Evolutionary conservation across 1,284 basidiomycete species (phyloP), one percentile per base, ranked within the genome.

Genomic region (Microstroma glucosiphilum): DNA sequence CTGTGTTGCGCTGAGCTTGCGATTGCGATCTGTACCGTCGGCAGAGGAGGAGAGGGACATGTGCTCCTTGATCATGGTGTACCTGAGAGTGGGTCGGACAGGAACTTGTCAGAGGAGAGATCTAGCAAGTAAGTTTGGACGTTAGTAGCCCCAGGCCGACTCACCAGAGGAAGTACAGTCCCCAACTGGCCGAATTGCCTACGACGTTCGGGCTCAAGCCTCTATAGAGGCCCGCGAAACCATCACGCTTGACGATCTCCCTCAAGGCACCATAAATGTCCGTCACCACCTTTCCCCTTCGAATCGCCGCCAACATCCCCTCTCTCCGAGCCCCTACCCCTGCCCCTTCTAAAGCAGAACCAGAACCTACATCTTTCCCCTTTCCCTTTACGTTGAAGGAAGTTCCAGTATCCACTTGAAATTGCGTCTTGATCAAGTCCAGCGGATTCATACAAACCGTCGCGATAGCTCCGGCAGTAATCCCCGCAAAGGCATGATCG

Each of bases 391-490:
- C 8, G 9, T 51, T 15, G 17, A 19, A 54, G 51, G 25, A 13
- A 54, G 51, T 3, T 13, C 56, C 40, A 17, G 66, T 62, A 57
- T 60, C 72, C 48, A 85, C 91, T 81, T 98, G 94, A 65, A 94
- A 88, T 75, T 92, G 89, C 77, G 96, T 86, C 82, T 98, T 98
- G 81, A 98, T 85, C 6, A 98, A 85, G 81, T 99, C 96, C 48
- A 99, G 85, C 4, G 96, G 96, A 80, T 98, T 93, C 91, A 98
- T 96, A 80, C 91, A 92, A 43, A 97, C 83, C 56, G 93, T 93
- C 26, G 92, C 90, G 68, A 89, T 88, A 60, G 92, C 87, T 54
- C 94, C 96, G 40, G 94, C 94, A 53, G 90, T 89, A 62, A 98
- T 86, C 60, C 96, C 94, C 53, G 92, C 91, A 60, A 88, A 86